Evolutionary conservation across 345 rosid genomes (phyloP).

Genomic region (Lepidium didymum): DNA sequence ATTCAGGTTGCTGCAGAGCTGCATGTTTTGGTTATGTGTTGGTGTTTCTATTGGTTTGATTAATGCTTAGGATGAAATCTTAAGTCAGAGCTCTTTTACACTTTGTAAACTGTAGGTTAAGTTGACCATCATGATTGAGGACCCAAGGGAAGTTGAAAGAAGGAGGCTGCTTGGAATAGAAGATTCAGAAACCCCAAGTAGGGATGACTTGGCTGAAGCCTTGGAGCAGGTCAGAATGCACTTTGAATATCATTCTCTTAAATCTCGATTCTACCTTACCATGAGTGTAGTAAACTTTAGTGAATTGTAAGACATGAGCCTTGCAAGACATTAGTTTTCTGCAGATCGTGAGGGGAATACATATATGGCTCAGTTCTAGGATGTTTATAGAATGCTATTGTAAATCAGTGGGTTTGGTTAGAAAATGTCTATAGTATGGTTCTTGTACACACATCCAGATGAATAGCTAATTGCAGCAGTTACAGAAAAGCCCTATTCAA

Average conservation of each 20-base stretch:
- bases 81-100: not conserved
- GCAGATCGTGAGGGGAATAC: not conserved
- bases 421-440: not conserved
- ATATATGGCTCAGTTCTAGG: not conserved
- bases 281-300: not conserved
- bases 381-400: not conserved
- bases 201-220: constrained; percentile 82
- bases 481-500: not conserved
- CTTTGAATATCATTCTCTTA: not conserved
- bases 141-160: constrained; percentile 83
- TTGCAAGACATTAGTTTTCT: not conserved
- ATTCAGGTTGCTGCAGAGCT: not conserved
- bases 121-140: constrained; percentile 80
- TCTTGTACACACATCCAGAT: not conserved
- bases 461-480: not conserved
- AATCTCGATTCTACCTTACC: not conserved
- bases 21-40: not conserved
- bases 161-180: constrained; percentile 83
- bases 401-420: not conserved
- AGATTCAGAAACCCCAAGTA: constrained; percentile 62
- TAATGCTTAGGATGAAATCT: not conserved
- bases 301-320: not conserved
- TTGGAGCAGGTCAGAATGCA: constrained; percentile 43
- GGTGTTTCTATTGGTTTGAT: not conserved
- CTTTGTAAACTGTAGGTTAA: constrained; percentile 48